Base-by-base conservation (phyloP, 129 eudicot genomes). In the Helianthus annuus region DNA sequence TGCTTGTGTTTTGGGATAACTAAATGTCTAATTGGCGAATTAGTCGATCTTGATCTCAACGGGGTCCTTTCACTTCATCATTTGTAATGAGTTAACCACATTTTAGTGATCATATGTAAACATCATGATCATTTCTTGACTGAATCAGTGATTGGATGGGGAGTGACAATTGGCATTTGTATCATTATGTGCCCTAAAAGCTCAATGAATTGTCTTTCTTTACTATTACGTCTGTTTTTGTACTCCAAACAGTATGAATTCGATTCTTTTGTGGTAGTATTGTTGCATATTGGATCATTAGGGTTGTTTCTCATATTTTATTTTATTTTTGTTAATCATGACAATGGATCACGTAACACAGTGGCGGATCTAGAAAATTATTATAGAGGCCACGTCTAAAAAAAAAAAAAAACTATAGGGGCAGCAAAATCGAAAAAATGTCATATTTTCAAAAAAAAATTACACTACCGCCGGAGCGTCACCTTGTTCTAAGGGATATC, bases 151-250 rank as follows among this genome's bases (percentile, higher is more conserved):
- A 49, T 11, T 49, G 55, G 55, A 15, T 49, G 55, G 55, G 55
- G 55, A 49, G 15, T 4, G 55, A 49, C 55, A 49, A 49, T 49
- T 49, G 55, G 55, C 55, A 49, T 49, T 49, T 49, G 55, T 19
- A 49, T 49, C 55, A 49, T 49, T 49, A 49, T 49, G 55, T 49
- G 55, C 17, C 55, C 55, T 13, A 49, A 49, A 46, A 49, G 55
- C 16, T 49, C 14, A 49, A 12, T 49, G 16, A 49, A 13, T 3
- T 49, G 15, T 15, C 17, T 49, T 14, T 49, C 6, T 49, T 49
- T 49, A 12, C 55, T 49, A 12, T 49, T 49, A 49, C 15, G 17
- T 49, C 13, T 49, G 16, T 49, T 1, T 13, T 49, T 13, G 1
- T 5, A 49, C 5, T 49, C 5, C 55, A 49, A 49, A 49, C 55